Evolutionary conservation across 805 yeast genomes (phyloP).

Genomic region (Jamesozyma spencerorum): DNA sequence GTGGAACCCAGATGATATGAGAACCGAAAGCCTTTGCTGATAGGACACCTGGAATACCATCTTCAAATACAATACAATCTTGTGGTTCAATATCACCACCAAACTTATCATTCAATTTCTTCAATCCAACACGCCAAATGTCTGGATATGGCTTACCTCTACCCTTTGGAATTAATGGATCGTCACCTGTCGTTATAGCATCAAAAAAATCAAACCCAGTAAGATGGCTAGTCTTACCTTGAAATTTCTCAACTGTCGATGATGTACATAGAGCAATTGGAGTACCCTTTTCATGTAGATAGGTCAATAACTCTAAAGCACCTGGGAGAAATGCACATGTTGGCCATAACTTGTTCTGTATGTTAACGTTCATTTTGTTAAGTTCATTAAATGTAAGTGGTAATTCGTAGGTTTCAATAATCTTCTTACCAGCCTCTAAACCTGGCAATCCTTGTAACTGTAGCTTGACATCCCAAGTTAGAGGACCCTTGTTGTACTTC

Average conservation of each 20-base stretch:
- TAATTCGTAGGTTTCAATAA: slow-evolving; percentile 60
- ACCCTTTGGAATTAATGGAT: slow-evolving; percentile 70
- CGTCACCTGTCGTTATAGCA: slow-evolving; percentile 82
- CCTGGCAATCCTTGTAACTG: slow-evolving; percentile 90
- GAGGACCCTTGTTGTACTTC: slow-evolving; percentile 63
- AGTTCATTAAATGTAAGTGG: slow-evolving; percentile 62
- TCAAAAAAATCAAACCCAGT: slow-evolving; percentile 56
- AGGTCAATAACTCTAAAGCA: slow-evolving; percentile 56
- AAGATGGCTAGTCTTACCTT: slow-evolving; percentile 67
- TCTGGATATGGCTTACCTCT: slow-evolving; percentile 92
- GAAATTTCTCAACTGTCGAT: slow-evolving; percentile 51
- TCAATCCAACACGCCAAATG: slow-evolving; percentile 79
- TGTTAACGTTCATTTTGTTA: slow-evolving; percentile 39
- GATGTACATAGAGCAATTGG: slow-evolving; percentile 93
- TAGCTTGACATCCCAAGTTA: slow-evolving; percentile 85
- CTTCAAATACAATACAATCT: slow-evolving; percentile 89
- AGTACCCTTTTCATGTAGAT: slow-evolving; percentile 41
- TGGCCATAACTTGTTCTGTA: slow-evolving; percentile 53
- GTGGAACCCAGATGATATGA: slow-evolving; percentile 91
- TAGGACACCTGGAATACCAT: slow-evolving; percentile 83
- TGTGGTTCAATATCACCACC: slow-evolving; percentile 45
- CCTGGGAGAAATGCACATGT: slow-evolving; percentile 70
- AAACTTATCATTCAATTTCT: slow-evolving; percentile 51
- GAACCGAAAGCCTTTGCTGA: slow-evolving; percentile 82
- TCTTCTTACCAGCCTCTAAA: slow-evolving; percentile 51